Conservation (phyloP, 208 protist genomes). For the Acanthamoeba lenticulata region DNA sequence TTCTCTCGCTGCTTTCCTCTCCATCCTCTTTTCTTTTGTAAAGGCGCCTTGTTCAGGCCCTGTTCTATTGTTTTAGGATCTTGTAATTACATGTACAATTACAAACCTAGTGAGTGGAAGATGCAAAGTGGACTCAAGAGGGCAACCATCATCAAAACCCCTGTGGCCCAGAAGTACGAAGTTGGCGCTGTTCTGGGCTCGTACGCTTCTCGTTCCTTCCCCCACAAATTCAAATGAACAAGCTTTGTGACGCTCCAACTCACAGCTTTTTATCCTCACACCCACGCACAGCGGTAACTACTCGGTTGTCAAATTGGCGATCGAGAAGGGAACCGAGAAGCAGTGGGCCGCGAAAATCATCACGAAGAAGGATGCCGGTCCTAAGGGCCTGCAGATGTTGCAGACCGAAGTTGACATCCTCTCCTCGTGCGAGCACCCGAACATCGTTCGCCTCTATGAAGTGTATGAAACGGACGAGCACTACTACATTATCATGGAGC, state of each 20-base stretch:
- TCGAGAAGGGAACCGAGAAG: conserved; percentile 24
- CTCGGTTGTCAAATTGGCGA: conserved; percentile 67
- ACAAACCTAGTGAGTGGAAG: conserved; percentile 26
- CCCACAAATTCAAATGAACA: not conserved
- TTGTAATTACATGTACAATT: not conserved
- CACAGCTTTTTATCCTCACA: not conserved
- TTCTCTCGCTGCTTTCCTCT: too few relatives aligned
- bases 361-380: conserved; percentile 50
- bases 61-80: not conserved
- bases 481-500: conserved; percentile 62
- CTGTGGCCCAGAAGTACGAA: not conserved
- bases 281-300: conserved; percentile 72
- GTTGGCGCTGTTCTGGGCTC: conserved; percentile 4
- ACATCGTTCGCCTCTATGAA: conserved; percentile 55
- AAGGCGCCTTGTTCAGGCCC: not conserved
- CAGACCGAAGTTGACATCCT: conserved; percentile 66
- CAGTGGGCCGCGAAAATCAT: conserved; percentile 63
- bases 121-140: not conserved
- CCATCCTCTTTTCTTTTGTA: too few relatives aligned
- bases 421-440: not conserved
- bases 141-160: conserved; percentile 15
- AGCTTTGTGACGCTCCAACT: not conserved
- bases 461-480: conserved; percentile 55
- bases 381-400: conserved; percentile 42
- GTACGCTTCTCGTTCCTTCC: not conserved